Base-by-base conservation (phyloP, 352 stramenopile species). In the Thraustotheca clavata region DNA sequence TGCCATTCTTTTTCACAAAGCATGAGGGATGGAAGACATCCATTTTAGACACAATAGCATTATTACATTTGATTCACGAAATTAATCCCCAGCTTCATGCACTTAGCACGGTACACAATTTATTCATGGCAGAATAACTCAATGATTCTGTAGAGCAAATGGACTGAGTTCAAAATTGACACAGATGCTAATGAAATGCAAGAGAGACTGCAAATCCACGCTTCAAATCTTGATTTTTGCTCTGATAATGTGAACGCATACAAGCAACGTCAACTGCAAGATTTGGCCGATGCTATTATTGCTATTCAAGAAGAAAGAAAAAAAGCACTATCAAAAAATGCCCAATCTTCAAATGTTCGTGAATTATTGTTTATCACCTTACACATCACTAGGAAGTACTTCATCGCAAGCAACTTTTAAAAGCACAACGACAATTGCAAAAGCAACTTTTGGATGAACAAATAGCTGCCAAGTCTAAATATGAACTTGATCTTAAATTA, bases 401-500 rank as follows among this genome's bases (percentile, higher is more conserved):
- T 12, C 35, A 46, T 3, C n/a, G 57, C 18, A 26, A 54, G 40
- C 46, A 54, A n/a, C 38, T 43, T 9, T 7, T 39, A 18, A 52
- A 52, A 7, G n/a, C n/a, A 31, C 38, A 35, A 9, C 57, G 57
- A 43, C 16, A 39, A 18, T 32, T 65, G 4, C 57, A 65, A 16
- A 16, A 33, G 29, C 29, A 54, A 20, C 38, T 65, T 18, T 46
- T 65, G 6, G 57, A 65, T 26, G 57, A 55, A 16, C 57, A 65
- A 43, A 39, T 65, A 4, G 38, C 38, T 3, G 38, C 43, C n/a
- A 18, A 52, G 24, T 24, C 43, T 9, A 7, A 24, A 11, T 31
- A 55, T 6, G 4, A 1, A n/a, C 7, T 22, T 11, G 41, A 35
- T 24, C 7, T 20, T 12, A 5, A 7, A 9, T 9, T 26, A 9